Conservation (phyloP, 1,284 basidiomycete genomes). For the Ceratobasidium sp. region DNA sequence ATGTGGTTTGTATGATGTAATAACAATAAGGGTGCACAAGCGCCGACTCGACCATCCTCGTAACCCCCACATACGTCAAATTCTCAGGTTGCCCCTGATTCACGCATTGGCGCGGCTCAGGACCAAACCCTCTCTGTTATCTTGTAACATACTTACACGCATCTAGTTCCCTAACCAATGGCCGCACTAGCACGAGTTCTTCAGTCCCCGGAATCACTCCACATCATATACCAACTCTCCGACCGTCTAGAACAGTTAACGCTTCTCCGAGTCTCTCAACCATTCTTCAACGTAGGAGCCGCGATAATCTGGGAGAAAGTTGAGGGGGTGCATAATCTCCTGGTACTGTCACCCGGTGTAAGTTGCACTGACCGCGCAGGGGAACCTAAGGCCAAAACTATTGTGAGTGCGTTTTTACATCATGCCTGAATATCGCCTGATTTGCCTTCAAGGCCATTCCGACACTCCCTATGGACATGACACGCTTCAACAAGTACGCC, state of each 20-base stretch:
- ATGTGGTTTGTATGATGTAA: too few relatives aligned
- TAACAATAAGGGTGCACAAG: too few relatives aligned
- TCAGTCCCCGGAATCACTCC: too few relatives aligned
- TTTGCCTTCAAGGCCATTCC: neutral
- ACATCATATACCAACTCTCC: neutral
- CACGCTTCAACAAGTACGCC: neutral
- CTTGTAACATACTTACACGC: too few relatives aligned
- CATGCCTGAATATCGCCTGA: neutral
- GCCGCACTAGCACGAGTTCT: too few relatives aligned
- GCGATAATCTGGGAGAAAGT: neutral
- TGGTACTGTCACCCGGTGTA: neutral
- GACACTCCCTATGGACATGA: neutral
- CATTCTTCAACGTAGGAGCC: neutral
- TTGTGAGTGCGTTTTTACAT: neutral
- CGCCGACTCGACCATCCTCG: too few relatives aligned
- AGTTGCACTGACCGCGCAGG: too few relatives aligned
- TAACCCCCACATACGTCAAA: too few relatives aligned
- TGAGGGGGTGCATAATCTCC: slow-evolving; percentile 1
- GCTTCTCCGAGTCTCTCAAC: neutral
- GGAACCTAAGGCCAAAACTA: neutral
- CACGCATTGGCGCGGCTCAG: too few relatives aligned
- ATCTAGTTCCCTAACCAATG: too few relatives aligned
- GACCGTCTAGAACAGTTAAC: neutral
- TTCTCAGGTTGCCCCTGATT: too few relatives aligned
- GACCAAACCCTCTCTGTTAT: too few relatives aligned